Evolutionary conservation across 1,139 yeast species (phyloP).

Genomic region (Taiozyma sp.): DNA sequence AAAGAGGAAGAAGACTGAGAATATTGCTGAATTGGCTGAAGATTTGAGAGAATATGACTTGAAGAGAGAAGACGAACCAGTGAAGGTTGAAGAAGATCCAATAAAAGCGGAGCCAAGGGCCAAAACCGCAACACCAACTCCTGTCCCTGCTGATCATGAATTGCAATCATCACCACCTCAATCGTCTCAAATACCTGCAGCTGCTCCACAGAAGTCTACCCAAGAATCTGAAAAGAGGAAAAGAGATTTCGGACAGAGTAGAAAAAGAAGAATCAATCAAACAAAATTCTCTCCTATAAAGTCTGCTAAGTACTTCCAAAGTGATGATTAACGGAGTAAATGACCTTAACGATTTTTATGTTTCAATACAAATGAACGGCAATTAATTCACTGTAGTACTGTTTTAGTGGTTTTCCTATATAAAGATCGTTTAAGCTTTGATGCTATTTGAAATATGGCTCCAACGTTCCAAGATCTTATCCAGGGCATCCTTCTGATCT

Average conservation of each 20-base stretch:
- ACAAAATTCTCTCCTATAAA: conserved; percentile 19
- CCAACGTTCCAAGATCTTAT: conserved; percentile 39
- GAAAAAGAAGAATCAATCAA: conserved; percentile 18
- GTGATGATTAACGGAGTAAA: conserved; percentile 6
- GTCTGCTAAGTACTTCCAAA: conserved; percentile 16
- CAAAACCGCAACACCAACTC: background rate
- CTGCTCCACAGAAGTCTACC: background rate
- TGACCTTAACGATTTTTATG: background rate
- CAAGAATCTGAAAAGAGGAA: conserved; percentile 5
- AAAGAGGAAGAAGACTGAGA: conserved; percentile 7
- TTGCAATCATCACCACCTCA: background rate
- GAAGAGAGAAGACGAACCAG: conserved; percentile 2
- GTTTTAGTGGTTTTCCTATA: background rate
- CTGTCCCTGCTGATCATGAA: background rate
- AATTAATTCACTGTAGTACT: background rate
- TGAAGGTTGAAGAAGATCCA: background rate
- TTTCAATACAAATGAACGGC: background rate
- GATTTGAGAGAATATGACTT: conserved; percentile 12
- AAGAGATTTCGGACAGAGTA: conserved; percentile 18
- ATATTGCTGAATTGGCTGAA: conserved; percentile 9
- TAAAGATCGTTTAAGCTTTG: background rate
- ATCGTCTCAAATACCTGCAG: background rate
- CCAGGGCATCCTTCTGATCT: conserved; percentile 36
- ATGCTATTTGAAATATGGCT: conserved; percentile 8
- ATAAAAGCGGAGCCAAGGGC: background rate